A percentile compares a stretch with the other conserved stretches of the same genome.
phyloP scores from a whole-genome alignment of 306 rosid genomes.

The Malus orientalis region DNA sequence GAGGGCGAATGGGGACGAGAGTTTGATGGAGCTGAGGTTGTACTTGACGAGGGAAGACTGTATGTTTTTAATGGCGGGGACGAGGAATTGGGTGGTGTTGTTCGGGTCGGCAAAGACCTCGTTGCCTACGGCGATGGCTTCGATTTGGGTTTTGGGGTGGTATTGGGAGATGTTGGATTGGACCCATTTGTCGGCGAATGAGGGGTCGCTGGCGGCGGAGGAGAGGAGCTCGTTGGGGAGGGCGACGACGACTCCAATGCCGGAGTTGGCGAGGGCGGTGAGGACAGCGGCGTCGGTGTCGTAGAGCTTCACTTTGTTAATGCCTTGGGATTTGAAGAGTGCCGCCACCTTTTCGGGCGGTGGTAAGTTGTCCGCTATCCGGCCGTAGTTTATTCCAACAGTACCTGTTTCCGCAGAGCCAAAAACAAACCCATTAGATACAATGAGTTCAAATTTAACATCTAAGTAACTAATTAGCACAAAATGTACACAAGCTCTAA shows the following conservation, averaged over 20 bases:
- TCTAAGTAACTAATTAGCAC: not conserved
- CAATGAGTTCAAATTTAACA: not conserved
- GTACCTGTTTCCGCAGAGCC: constrained; percentile 33
- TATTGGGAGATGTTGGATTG: constrained; percentile 42
- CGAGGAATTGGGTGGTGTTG: constrained; percentile 52
- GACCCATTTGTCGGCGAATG: constrained; percentile 73
- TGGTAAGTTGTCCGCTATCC: constrained; percentile 59
- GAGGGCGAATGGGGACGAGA: constrained; percentile 74
- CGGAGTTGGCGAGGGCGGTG: constrained; percentile 49
- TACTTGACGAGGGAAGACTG: constrained; percentile 29
- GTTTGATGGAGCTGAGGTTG: constrained; percentile 39
- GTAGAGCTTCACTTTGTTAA: constrained; percentile 56
- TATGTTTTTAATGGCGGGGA: constrained; percentile 72
- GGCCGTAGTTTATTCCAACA: constrained; percentile 73
- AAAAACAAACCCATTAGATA: not conserved
- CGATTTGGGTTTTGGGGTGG: constrained; percentile 58
- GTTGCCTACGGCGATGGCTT: constrained; percentile 77
- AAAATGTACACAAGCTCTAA: not conserved
- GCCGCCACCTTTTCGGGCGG: constrained; percentile 49
- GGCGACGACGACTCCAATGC: constrained; percentile 40
- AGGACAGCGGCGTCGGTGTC: constrained; percentile 65
- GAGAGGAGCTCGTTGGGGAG: constrained; percentile 74
- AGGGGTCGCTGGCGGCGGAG: constrained; percentile 43
- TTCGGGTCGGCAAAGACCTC: constrained; percentile 74
- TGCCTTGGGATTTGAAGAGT: constrained; percentile 51